phyloP scores from a whole-genome alignment of 1,139 yeast species.

The Geotrichum aggregatum region DNA sequence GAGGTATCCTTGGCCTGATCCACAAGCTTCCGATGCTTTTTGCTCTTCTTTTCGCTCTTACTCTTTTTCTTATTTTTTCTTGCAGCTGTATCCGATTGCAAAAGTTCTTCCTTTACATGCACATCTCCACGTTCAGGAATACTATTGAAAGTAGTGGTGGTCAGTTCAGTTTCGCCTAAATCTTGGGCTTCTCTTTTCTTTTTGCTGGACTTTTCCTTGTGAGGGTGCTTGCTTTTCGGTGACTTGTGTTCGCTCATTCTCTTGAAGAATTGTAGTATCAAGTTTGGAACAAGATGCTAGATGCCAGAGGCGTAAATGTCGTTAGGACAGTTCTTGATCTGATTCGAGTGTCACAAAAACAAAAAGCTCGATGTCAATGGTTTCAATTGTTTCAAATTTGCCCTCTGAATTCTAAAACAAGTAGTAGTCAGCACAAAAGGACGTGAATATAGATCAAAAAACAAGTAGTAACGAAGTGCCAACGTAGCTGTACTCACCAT shows the following conservation, averaged over 20 bases:
- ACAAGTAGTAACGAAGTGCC: too few species aligned
- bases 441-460: too few species aligned
- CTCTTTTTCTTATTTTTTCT: constrained; percentile 24
- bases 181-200: background rate
- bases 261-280: background rate
- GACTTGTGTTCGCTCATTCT: background rate
- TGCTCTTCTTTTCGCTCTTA: constrained; percentile 24
- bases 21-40: constrained; percentile 15
- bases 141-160: constrained; percentile 10
- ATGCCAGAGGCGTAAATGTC: too few species aligned
- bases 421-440: too few species aligned
- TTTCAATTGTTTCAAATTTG: too few species aligned
- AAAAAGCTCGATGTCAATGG: background rate
- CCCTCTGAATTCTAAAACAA: too few species aligned
- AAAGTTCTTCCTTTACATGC: constrained; percentile 30
- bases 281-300: too few species aligned
- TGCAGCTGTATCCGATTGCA: constrained; percentile 30
- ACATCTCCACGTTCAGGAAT: constrained; percentile 13
- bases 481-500: too few species aligned
- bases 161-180: constrained; percentile 12
- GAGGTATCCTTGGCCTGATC: too few species aligned
- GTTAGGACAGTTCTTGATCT: too few species aligned
- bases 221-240: background rate
- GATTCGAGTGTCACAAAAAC: background rate
- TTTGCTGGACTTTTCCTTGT: background rate